Evolutionary conservation across 2,329 filamentous ascomycete species (phyloP).

Genomic region (Mariannaea sp.): DNA sequence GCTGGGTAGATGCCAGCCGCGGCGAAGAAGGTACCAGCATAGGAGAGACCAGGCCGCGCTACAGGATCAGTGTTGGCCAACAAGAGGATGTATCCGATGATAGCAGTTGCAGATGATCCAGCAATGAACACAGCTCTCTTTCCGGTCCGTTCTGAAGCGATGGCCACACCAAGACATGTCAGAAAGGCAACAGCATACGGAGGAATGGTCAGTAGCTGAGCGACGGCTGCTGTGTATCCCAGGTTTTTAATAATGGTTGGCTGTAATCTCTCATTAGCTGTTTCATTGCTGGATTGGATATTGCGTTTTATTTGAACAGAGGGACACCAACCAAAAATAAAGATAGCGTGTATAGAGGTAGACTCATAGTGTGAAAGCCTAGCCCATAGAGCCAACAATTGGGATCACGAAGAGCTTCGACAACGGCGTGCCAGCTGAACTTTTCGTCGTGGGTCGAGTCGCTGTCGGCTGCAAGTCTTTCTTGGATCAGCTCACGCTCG

Average conservation of each 20-base stretch:
- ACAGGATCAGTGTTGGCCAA: constrained; percentile 54
- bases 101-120: constrained; percentile 58
- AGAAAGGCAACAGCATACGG: constrained; percentile 67
- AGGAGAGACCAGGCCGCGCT: constrained; percentile 59
- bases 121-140: constrained; percentile 68
- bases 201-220: constrained; percentile 65
- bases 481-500: constrained; percentile 62
- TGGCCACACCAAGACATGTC: constrained; percentile 61
- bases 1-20: constrained; percentile 71
- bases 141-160: constrained; percentile 62
- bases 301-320: background rate
- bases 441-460: constrained; percentile 71
- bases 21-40: constrained; percentile 65
- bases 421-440: constrained; percentile 71
- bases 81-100: constrained; percentile 66
- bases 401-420: constrained; percentile 65
- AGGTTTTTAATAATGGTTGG: constrained; percentile 60
- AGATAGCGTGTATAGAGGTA: constrained; percentile 63
- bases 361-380: constrained; percentile 72
- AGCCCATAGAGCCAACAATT: constrained; percentile 76
- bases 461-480: constrained; percentile 68
- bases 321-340: constrained; percentile 59
- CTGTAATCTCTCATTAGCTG: constrained; percentile 26
- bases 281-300: fast-evolving
- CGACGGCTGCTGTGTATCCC: constrained; percentile 57